Conservation (phyloP, 192 early-diverging fungal species). For the Coemansia sp. region DNA sequence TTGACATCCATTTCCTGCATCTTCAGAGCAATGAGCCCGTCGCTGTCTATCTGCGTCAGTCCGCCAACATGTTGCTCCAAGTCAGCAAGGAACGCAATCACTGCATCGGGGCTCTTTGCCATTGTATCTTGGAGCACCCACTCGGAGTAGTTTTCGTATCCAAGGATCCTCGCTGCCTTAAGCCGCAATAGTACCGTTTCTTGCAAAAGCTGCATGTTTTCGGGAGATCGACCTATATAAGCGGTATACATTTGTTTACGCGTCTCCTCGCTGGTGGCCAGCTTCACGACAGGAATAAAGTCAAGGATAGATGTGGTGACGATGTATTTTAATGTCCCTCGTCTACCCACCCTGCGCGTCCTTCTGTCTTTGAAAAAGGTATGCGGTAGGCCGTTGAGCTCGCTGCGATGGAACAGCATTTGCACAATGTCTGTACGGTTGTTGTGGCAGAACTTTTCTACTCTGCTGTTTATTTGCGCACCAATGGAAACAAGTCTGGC, state of each 20-base stretch:
- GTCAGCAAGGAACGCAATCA: constrained; percentile 59
- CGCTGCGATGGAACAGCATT: constrained; percentile 43
- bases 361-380: constrained; percentile 58
- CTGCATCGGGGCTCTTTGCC: constrained; percentile 66
- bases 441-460: constrained; percentile 60
- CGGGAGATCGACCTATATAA: constrained; percentile 53
- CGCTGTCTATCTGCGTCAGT: constrained; percentile 56
- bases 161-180: constrained; percentile 56
- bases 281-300: constrained; percentile 38
- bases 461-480: constrained; percentile 47
- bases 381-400: constrained; percentile 67
- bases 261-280: constrained; percentile 52
- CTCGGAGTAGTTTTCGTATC: constrained; percentile 63
- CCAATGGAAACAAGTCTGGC: constrained; percentile 58
- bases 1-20: constrained; percentile 30
- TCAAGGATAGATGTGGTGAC: constrained; percentile 67
- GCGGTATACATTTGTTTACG: constrained; percentile 49
- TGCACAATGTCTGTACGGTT: constrained; percentile 55
- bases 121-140: constrained; percentile 72
- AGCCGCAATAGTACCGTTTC: constrained; percentile 50
- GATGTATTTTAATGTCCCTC: constrained; percentile 37
- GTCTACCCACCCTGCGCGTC: constrained; percentile 17
- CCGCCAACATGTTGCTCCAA: constrained; percentile 54
- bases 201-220: constrained; percentile 59
- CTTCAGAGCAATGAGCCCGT: constrained; percentile 61